Conservation (phyloP, 73 alveolate genomes). For the Paramecium octaurelia region DNA sequence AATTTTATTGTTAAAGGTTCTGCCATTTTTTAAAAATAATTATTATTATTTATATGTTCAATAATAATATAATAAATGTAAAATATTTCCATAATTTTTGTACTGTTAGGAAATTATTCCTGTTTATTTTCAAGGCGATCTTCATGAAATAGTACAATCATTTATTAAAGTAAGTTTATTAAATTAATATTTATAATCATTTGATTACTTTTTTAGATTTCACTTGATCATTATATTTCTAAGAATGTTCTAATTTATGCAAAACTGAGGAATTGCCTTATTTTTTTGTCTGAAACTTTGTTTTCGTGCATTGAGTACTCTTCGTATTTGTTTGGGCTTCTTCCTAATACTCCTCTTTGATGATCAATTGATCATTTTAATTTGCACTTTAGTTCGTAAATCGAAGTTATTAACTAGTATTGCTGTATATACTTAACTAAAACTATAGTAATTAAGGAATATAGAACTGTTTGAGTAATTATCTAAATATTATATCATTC, state of each 20-base stretch:
- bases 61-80: not conserved
- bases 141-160: not conserved
- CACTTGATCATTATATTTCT: not conserved
- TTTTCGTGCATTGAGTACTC: not conserved
- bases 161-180: not conserved
- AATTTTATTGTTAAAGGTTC: constrained; percentile 66
- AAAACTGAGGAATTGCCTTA: not conserved
- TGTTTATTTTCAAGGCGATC: not conserved
- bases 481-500: not conserved
- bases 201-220: not conserved
- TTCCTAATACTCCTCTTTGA: not conserved
- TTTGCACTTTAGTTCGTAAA: not conserved
- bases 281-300: not conserved
- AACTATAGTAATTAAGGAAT: not conserved
- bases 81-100: not conserved
- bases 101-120: not conserved
- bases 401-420: not conserved
- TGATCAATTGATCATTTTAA: not conserved
- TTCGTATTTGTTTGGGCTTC: not conserved
- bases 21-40: not conserved
- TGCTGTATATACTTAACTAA: not conserved
- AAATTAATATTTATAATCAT: not conserved
- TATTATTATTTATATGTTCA: not conserved
- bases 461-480: not conserved
- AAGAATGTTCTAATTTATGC: not conserved